Conservation (phyloP, 148 eudicot genomes). For the Heliosperma pusillum region DNA sequence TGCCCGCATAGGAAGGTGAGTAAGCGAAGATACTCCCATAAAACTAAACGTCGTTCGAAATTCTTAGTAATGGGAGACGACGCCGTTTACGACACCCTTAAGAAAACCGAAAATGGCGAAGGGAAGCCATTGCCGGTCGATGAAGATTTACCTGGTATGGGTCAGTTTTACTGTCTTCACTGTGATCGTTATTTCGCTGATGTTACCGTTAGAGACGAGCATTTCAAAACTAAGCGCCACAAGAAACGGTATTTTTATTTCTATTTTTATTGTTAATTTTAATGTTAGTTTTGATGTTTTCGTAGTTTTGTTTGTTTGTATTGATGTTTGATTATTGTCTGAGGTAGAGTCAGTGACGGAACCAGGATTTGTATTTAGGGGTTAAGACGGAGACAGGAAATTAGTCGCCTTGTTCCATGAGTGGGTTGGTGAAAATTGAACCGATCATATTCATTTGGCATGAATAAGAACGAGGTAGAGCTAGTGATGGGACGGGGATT, state of each 20-base stretch:
- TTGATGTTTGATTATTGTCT: background rate
- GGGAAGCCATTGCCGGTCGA: constrained; percentile 54
- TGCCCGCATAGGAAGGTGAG: constrained; percentile 58
- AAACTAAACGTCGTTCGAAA: constrained; percentile 48
- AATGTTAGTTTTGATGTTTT: constrained; percentile 30
- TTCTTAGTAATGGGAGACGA: constrained; percentile 63
- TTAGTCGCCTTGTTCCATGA: too few relatives aligned
- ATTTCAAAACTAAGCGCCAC: constrained; percentile 32
- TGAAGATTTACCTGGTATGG: constrained; percentile 93
- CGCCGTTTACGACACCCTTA: constrained; percentile 64
- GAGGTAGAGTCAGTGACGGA: too few relatives aligned
- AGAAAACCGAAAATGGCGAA: constrained; percentile 36
- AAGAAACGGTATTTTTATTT: constrained; percentile 64
- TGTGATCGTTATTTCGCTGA: constrained; percentile 85
- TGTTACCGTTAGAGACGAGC: constrained; percentile 60
- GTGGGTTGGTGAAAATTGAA: too few relatives aligned
- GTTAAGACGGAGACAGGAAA: too few relatives aligned
- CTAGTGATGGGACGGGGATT: too few relatives aligned
- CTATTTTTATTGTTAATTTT: background rate
- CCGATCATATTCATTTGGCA: too few relatives aligned
- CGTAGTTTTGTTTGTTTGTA: background rate
- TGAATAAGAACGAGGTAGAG: too few relatives aligned
- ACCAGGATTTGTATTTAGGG: too few relatives aligned
- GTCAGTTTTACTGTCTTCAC: constrained; percentile 81
- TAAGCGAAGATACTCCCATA: constrained; percentile 69